Evolutionary conservation across 768 basidiomycete genomes (phyloP).

Genomic region (Termitomyces sp.): DNA sequence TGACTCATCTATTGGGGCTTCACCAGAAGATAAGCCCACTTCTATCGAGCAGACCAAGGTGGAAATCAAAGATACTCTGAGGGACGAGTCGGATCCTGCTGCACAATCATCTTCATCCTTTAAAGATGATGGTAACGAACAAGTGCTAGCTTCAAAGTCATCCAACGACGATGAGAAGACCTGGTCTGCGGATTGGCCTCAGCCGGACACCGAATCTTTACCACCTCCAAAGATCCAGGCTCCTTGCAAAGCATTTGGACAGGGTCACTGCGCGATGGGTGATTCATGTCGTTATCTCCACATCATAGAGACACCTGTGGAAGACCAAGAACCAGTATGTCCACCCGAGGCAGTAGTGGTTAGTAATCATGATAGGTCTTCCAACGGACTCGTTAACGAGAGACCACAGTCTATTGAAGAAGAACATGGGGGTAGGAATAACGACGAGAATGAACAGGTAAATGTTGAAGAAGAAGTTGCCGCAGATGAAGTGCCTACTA

Average conservation of each 20-base stretch:
- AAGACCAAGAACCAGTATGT: conserved; percentile 3
- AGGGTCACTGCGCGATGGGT: conserved; percentile 26
- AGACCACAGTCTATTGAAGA: background rate
- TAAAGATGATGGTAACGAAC: background rate
- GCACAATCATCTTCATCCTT: background rate
- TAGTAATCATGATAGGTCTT: background rate
- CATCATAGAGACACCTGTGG: conserved; percentile 10
- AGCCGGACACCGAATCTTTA: conserved; percentile 5
- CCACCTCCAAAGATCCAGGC: conserved; percentile 13
- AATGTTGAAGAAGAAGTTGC: background rate
- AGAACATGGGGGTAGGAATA: background rate
- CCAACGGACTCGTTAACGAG: background rate
- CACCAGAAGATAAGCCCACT: background rate
- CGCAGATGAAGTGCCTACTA: background rate
- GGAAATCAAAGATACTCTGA: background rate
- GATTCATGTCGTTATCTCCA: conserved; percentile 25
- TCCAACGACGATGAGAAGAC: conserved; percentile 13
- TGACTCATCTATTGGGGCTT: background rate
- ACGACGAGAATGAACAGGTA: background rate
- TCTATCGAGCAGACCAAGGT: background rate
- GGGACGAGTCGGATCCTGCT: background rate
- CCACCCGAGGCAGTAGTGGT: conserved; percentile 1
- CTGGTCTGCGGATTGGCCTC: conserved; percentile 13
- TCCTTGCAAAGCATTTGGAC: conserved; percentile 28
- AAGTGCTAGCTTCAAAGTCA: background rate